Base-by-base conservation (phyloP, 2,329 filamentous ascomycete species). In the Plenodomus tracheiphilus region DNA sequence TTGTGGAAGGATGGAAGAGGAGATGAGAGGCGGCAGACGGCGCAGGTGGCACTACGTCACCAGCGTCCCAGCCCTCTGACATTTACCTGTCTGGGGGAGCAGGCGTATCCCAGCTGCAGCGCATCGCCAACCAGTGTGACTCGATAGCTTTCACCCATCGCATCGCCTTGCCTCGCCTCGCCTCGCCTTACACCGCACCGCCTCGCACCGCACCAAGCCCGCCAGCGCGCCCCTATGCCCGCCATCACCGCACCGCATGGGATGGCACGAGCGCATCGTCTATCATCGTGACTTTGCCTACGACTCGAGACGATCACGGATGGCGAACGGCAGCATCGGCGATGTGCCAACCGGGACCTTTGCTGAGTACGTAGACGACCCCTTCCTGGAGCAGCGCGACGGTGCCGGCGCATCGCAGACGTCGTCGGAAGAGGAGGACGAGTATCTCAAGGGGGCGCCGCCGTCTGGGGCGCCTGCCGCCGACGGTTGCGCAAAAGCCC, bases 361-460 rank as follows among this genome's bases (percentile, higher is more conserved):
- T 73, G 78, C 79, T 68, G 77, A 79, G 79, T 81, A 79, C 68
- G 78, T 77, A 61, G 55, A 56, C 47, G 59, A 59, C 47, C 54
- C 61, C 56, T 64, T 61, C 51, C 32, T 54, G 51, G 50, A 56
- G 36, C 45, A 36, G 36, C 21, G 32, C 18, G 39, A 46, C 16
- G 41, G 39, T 41, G 35, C 37, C 16, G 57, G 53, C 46, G 54
- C 56, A 39, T 59, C 53, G 46, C 53, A 56, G 37, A 39, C 51
- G 22, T 44, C 44, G 32, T 49, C 41, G 19, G 49, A 56, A 30
- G 51, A 49, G 16, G 49, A 46, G 35, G 52, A 49, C 37, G 51
- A 53, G 38, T 40, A 51, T 19, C 16, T 44, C 11, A 25, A 43
- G 17, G 25, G 51, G 53, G 64, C 60, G 61, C 56, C 54, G 49